These are phyloP conservation scores for Aphanomyces stellatus DNA, from an alignment of 352 stramenopile species.

Conservation along the genomic window DNA sequence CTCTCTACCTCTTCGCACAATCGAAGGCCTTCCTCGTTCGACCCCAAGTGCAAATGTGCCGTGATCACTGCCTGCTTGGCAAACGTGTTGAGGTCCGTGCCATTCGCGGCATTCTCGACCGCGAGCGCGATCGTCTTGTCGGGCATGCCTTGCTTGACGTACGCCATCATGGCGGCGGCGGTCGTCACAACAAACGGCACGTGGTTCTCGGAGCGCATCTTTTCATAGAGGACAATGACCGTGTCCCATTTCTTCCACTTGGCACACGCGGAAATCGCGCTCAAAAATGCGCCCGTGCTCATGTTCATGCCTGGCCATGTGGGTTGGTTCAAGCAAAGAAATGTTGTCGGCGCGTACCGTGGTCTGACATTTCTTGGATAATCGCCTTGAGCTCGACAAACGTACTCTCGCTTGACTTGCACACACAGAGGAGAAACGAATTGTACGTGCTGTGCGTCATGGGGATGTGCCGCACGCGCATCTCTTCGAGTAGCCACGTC, in stretches of 20 bases:
- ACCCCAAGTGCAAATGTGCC: background rate
- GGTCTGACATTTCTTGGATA: background rate
- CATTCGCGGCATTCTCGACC: background rate
- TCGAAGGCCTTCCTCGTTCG: background rate
- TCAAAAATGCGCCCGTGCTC: slow-evolving; percentile 71
- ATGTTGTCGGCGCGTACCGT: no score
- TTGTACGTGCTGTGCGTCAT: slow-evolving; percentile 55
- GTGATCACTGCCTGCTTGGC: background rate
- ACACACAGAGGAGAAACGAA: slow-evolving; percentile 66
- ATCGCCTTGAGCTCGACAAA: slow-evolving; percentile 30
- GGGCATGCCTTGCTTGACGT: slow-evolving; percentile 42
- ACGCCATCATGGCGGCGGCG: slow-evolving; percentile 62
- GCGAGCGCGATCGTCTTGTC: background rate
- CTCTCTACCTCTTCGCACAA: slow-evolving; percentile 12
- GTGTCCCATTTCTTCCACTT: slow-evolving; percentile 64
- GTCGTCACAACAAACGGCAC: slow-evolving; percentile 44
- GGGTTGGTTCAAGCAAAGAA: background rate
- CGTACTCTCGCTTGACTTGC: slow-evolving; percentile 64
- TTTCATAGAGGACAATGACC: slow-evolving; percentile 51
- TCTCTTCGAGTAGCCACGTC: slow-evolving; percentile 49
- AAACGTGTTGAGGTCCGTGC: background rate
- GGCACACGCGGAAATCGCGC: slow-evolving; percentile 63
- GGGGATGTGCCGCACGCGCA: slow-evolving; percentile 28
- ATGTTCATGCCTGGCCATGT: slow-evolving; percentile 35
- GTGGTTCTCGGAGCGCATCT: slow-evolving; percentile 36